Evolutionary conservation across 1,284 basidiomycete species (phyloP).

Genomic region (Trichosporon ovoides): DNA sequence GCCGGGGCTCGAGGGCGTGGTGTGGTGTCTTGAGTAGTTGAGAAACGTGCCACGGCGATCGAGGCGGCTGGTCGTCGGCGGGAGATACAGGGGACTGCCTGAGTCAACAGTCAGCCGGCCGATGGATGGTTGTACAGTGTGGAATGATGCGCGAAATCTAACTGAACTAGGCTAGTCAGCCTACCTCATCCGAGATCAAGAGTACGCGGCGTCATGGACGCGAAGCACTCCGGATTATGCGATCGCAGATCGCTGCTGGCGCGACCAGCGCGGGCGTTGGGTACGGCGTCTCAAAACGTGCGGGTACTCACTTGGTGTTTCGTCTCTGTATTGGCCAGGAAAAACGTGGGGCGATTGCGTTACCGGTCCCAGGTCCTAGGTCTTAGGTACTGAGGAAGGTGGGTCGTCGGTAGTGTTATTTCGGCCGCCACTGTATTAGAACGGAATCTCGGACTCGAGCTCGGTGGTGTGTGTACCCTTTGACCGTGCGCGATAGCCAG

Average conservation of each 20-base stretch:
- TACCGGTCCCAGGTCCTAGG: not conserved
- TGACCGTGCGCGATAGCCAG: too few species aligned
- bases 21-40: not conserved
- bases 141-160: conserved; percentile 1
- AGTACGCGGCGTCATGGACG: not conserved
- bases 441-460: too few species aligned
- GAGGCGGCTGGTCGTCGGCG: not conserved
- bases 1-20: not conserved
- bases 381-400: not conserved
- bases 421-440: not conserved
- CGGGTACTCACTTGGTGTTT: conserved; percentile 4
- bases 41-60: conserved; percentile 4
- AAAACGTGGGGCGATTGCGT: conserved; percentile 3
- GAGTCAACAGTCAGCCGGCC: not conserved
- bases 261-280: not conserved
- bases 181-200: not conserved
- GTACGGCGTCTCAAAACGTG: not conserved
- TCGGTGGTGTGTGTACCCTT: too few species aligned
- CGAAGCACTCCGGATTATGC: not conserved
- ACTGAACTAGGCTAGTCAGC: not conserved
- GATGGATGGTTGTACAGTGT: not conserved
- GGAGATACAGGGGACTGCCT: not conserved
- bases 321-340: conserved; percentile 5
- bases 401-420: conserved; percentile 1
- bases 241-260: not conserved